phyloP scores from a whole-genome alignment of 805 yeast species.

The Saturnispora quitensis region DNA sequence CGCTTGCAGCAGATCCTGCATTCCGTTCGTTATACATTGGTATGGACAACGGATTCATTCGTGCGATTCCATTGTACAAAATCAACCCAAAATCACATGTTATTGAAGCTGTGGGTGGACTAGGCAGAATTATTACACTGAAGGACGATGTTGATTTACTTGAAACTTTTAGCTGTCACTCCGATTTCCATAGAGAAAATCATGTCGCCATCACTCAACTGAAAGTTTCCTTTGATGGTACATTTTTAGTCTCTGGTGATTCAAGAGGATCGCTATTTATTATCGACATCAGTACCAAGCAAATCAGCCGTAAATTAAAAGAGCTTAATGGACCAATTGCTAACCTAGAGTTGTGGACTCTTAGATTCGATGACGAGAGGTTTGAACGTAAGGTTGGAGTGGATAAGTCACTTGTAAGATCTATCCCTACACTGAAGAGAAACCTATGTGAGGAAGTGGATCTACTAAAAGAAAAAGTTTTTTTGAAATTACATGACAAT shows the following conservation, averaged over 20 bases:
- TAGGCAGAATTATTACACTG: conserved; percentile 40
- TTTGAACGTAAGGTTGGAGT: conserved; percentile 20
- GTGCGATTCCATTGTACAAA: conserved; percentile 43
- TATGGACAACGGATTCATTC: conserved; percentile 49
- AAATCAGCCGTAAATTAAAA: conserved; percentile 50
- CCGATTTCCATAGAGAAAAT: conserved; percentile 19
- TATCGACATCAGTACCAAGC: conserved; percentile 63
- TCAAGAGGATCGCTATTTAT: conserved; percentile 55
- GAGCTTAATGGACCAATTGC: conserved; percentile 23
- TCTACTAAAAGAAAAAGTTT: conserved; percentile 36
- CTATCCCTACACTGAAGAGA: conserved; percentile 61
- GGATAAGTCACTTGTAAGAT: conserved; percentile 28
- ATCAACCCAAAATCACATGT: conserved; percentile 28
- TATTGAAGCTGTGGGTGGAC: conserved; percentile 55
- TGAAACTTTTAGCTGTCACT: conserved; percentile 47
- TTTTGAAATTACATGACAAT: conserved; percentile 26
- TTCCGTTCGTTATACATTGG: conserved; percentile 71
- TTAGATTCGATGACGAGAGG: conserved; percentile 11
- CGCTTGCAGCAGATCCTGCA: conserved; percentile 67
- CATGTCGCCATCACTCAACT: conserved; percentile 41
- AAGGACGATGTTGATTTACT: conserved; percentile 41
- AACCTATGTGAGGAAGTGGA: conserved; percentile 36
- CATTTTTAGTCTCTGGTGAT: conserved; percentile 66
- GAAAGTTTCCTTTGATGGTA: conserved; percentile 64
- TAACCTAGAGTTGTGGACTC: conserved; percentile 17